Evolutionary conservation across 139 green algal genomes (phyloP).

Genomic region (Chlamydomonas incerta): DNA sequence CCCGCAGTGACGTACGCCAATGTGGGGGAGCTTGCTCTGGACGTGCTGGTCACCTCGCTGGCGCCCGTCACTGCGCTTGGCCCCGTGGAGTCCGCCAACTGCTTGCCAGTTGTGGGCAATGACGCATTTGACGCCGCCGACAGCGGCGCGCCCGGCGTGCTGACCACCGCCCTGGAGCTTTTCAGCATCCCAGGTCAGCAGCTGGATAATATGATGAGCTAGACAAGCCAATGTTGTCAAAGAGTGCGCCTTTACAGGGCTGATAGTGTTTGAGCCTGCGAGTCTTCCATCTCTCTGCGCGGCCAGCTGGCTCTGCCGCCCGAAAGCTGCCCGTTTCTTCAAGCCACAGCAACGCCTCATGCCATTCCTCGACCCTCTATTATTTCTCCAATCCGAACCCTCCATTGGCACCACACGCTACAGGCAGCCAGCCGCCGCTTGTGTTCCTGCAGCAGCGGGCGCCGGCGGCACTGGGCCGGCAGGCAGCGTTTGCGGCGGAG

Average conservation of each 20-base stretch:
- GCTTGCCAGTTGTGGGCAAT: slow-evolving; percentile 78
- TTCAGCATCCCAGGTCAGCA: slow-evolving; percentile 45
- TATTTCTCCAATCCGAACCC: too few species aligned
- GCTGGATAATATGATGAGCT: too few species aligned
- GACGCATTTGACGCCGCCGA: slow-evolving; percentile 53
- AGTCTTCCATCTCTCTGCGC: too few species aligned
- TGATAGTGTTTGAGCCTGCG: too few species aligned
- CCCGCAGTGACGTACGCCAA: slow-evolving; percentile 71
- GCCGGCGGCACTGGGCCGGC: slow-evolving; percentile 61
- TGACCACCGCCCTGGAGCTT: slow-evolving; percentile 73
- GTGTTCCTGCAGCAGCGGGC: slow-evolving; percentile 82
- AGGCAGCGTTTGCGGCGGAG: slow-evolving; percentile 57
- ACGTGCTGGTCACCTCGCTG: slow-evolving; percentile 73
- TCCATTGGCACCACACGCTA: too few species aligned
- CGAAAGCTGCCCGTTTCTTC: too few species aligned
- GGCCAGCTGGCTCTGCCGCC: too few species aligned
- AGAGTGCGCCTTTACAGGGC: too few species aligned
- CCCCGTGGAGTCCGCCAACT: slow-evolving; percentile 58
- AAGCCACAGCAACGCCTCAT: too few species aligned
- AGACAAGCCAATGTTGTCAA: too few species aligned
- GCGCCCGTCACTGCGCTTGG: slow-evolving; percentile 30
- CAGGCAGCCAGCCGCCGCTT: not conserved
- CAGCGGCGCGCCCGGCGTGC: slow-evolving; percentile 22
- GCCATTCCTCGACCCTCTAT: too few species aligned
- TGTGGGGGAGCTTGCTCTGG: slow-evolving; percentile 83